Evolutionary conservation across 164 flowering plant species (phyloP), one percentile per base, ranked within the genome.

Genomic region (Buxus sempervirens): DNA sequence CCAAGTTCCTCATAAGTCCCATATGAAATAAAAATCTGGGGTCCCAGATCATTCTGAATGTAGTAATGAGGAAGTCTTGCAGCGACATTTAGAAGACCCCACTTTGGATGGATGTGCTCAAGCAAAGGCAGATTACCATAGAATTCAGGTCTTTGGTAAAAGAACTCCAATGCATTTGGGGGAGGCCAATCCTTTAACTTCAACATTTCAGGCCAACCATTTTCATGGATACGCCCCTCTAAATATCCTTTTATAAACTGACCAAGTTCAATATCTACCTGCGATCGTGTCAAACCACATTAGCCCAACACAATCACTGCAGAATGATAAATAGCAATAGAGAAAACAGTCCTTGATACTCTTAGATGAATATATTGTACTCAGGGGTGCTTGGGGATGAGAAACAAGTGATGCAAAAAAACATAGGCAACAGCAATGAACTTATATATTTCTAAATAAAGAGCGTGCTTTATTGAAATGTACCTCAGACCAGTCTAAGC

Each of bases 11-110:
- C 90, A 65, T 58, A 61, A 19, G 75, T 77, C 48, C 99, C 98
- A 82, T 89, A 90, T 55, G 93, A 85, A 63, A 95, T 82, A 62
- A 73, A 80, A 68, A 95, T 77, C 77, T 86, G 90, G 45, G 94
- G 97, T 54, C 97, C 99, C 4, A 80, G 89, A 75, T 92, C 97
- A 83, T 85, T 83, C 76, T 88, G 97, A 79, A 90, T 67, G 60
- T 96, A 87, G 75, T 84, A 91, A 66, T 87, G 93, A 41, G 99
- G 98, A 79, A 95, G 68, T 74, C 88, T 92, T 62, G 99, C 94
- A 53, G 97, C 91, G 76, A 95, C 89, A 80, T 95, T 95, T 54
- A 95, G 79, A 77, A 95, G 83, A 67, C 98, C 99, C 90, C 90
- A 90, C 80, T 91, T 90, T 32, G 94, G 88, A 85, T 95, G 99